A percentile compares a stretch with the other conserved stretches of the same genome.
phyloP scores from a whole-genome alignment of 768 basidiomycete species.

The Piloderma croceum region DNA sequence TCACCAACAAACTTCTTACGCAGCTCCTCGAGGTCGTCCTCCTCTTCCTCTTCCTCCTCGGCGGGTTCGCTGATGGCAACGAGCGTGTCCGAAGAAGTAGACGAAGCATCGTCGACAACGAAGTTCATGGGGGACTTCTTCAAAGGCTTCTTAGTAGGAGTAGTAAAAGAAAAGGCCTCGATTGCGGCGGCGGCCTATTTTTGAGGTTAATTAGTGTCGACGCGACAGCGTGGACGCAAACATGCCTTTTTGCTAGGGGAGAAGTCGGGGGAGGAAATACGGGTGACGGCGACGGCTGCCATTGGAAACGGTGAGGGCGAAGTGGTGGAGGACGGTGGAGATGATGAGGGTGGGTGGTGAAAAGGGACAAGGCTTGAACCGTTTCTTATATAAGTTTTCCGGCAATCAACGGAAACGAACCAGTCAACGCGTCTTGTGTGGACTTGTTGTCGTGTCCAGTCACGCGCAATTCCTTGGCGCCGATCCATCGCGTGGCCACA shows the following conservation, averaged over 20 bases:
- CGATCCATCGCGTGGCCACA: too few relatives aligned
- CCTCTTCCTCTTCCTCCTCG: too few relatives aligned
- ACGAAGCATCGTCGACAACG: slow-evolving; percentile 29
- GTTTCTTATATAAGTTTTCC: too few relatives aligned
- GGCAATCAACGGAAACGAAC: too few relatives aligned
- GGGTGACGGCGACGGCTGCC: slow-evolving; percentile 3
- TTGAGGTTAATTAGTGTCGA: slow-evolving; percentile 7
- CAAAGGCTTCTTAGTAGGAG: slow-evolving; percentile 30
- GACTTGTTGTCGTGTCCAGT: too few relatives aligned
- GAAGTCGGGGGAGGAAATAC: slow-evolving; percentile 19
- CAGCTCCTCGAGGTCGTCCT: slow-evolving; percentile 33
- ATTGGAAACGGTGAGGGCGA: too few relatives aligned
- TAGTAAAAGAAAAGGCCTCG: slow-evolving; percentile 37
- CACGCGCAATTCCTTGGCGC: too few relatives aligned
- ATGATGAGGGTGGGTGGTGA: too few relatives aligned
- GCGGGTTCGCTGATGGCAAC: too few relatives aligned
- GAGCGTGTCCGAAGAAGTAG: slow-evolving; percentile 24
- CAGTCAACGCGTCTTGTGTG: too few relatives aligned
- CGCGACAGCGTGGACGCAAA: slow-evolving; percentile 1
- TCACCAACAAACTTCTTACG: slow-evolving; percentile 63
- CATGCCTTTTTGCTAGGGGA: slow-evolving; percentile 53
- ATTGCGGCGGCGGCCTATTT: slow-evolving; percentile 40
- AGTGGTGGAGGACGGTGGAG: too few relatives aligned
- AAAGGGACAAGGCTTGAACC: too few relatives aligned
- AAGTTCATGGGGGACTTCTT: slow-evolving; percentile 1